A percentile compares a stretch with the other conserved stretches of the same genome.
Evolutionary conservation across 768 basidiomycete genomes (phyloP).

Genomic region (Clitopilus passeckerianus): DNA sequence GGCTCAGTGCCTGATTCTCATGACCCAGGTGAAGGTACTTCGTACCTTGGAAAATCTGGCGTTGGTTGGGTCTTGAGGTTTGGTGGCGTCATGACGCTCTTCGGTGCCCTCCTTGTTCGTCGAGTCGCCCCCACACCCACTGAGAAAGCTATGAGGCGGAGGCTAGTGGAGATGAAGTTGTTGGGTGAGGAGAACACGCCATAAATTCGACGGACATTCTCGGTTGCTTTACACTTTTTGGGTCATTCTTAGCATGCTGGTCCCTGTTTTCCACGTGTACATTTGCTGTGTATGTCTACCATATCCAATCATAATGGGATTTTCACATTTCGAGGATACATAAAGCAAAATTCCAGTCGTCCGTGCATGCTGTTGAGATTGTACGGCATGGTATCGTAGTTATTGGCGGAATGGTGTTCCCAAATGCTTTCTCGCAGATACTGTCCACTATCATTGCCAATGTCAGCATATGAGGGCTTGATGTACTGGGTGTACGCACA

Average conservation of each 20-base stretch:
- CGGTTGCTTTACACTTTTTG: no score
- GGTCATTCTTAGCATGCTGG: conserved; percentile 4
- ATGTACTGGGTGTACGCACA: no score
- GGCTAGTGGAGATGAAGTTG: conserved; percentile 74
- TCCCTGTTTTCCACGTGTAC: neutral
- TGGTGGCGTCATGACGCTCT: conserved; percentile 82
- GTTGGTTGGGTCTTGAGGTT: conserved; percentile 94
- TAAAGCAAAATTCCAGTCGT: conserved; percentile 55
- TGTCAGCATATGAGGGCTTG: neutral
- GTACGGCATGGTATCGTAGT: conserved; percentile 49
- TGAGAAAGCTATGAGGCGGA: conserved; percentile 83
- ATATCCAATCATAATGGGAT: conserved; percentile 7
- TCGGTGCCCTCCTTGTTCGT: conserved; percentile 75
- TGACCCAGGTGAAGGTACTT: conserved; percentile 40
- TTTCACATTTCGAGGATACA: conserved; percentile 34
- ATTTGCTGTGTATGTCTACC: conserved; percentile 2
- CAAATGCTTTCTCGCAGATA: conserved; percentile 22
- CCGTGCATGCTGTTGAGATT: conserved; percentile 34
- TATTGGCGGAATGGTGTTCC: conserved; percentile 24
- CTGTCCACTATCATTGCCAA: neutral
- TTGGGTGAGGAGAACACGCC: conserved; percentile 58
- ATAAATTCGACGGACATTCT: conserved; percentile 23
- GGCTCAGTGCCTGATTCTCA: conserved; percentile 25
- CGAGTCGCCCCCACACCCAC: conserved; percentile 87
- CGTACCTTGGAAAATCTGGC: conserved; percentile 80